Percentiles rank a stretch among this genome's conserved stretches.
phyloP scores from a whole-genome alignment of 2,329 filamentous ascomycete genomes.

The Verticillium nubilum region DNA sequence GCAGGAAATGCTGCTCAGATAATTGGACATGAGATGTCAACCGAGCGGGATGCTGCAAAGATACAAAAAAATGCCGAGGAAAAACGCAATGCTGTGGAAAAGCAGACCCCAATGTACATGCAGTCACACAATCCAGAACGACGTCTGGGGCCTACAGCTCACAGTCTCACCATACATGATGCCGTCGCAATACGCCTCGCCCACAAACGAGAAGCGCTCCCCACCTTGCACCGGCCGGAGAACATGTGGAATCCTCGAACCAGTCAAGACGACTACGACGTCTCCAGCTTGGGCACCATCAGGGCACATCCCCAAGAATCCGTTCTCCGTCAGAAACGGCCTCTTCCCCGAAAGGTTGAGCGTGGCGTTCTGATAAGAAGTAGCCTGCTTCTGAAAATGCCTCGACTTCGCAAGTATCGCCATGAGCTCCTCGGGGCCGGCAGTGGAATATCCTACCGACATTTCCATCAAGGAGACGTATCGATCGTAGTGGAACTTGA shows the following conservation, averaged over 20 bases:
- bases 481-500: not conserved
- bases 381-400: not conserved
- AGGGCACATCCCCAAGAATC: conserved; percentile 8
- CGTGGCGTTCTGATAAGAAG: conserved; percentile 2
- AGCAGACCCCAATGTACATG: not conserved
- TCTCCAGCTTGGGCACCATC: conserved; percentile 2
- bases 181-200: conserved; percentile 7
- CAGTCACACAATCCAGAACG: not conserved
- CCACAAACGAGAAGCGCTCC: conserved; percentile 7
- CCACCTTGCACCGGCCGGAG: conserved; percentile 10
- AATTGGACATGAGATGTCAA: no score
- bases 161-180: conserved; percentile 9
- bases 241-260: conserved; percentile 9
- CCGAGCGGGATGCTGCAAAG: no score
- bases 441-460: not conserved
- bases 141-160: not conserved
- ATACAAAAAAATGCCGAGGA: not conserved
- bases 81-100: not conserved
- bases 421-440: not conserved
- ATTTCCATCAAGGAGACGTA: not conserved
- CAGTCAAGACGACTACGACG: conserved; percentile 7
- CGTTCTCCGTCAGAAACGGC: conserved; percentile 7
- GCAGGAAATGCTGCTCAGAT: no score
- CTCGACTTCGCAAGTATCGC: not conserved
- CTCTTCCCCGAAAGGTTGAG: conserved; percentile 3